A percentile compares a stretch with the other conserved stretches of the same genome.
Evolutionary conservation across 345 rosid species (phyloP).

Genomic region (Viola odorata): DNA sequence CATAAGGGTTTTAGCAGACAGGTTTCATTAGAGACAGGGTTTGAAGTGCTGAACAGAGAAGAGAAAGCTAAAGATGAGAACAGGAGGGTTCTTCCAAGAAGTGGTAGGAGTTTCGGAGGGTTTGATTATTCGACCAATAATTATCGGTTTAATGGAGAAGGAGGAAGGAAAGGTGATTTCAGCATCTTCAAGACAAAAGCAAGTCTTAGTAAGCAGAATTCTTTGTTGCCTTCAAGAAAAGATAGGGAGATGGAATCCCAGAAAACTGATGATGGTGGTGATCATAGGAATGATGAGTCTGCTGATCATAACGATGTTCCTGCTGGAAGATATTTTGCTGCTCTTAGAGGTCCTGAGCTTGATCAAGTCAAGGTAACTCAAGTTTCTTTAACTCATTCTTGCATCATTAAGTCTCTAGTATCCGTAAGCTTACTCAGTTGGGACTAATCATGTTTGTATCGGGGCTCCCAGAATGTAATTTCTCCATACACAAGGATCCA

Average conservation of each 20-base stretch:
- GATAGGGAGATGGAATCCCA: constrained; percentile 42
- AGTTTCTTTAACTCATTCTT: too few species aligned
- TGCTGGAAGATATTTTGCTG: constrained; percentile 94
- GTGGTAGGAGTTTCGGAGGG: constrained; percentile 82
- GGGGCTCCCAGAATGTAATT: too few species aligned
- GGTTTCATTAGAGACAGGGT: constrained; percentile 83
- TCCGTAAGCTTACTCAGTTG: too few species aligned
- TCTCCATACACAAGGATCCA: too few species aligned
- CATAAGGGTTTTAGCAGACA: constrained; percentile 57
- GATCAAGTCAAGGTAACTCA: constrained; percentile 82
- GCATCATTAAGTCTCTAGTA: too few species aligned
- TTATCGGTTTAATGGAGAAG: constrained; percentile 32
- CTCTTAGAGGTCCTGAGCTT: constrained; percentile 91
- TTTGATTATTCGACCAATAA: constrained; percentile 45
- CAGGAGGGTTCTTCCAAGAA: constrained; percentile 55
- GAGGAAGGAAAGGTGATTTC: constrained; percentile 60
- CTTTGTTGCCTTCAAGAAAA: constrained; percentile 53
- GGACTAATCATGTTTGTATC: background rate
- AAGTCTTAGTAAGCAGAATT: constrained; percentile 73
- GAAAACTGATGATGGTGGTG: constrained; percentile 32
- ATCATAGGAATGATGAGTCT: constrained; percentile 46
- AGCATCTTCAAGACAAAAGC: constrained; percentile 76
- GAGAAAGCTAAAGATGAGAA: constrained; percentile 48
- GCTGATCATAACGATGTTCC: constrained; percentile 53
- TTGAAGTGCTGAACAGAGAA: constrained; percentile 56